Conservation (phyloP, 495 filamentous ascomycete genomes). For the Hypoxylon fuscum region DNA sequence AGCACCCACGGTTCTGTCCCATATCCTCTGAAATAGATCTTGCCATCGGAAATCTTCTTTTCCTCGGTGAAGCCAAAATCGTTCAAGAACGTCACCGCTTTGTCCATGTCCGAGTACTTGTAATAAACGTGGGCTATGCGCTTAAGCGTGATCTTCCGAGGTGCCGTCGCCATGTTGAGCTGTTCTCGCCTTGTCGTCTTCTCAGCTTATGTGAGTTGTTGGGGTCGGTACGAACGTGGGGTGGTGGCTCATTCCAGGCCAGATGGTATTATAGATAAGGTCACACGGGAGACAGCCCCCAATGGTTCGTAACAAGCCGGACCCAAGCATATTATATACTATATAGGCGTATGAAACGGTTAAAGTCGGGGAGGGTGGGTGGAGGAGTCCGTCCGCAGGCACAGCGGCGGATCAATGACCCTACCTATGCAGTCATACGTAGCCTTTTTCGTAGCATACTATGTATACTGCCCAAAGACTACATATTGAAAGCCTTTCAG, state of each 20-base stretch:
- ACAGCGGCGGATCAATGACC: conserved; percentile 35
- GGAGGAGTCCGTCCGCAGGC: conserved; percentile 40
- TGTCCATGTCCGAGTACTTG: conserved; percentile 60
- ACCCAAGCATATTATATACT: conserved; percentile 20
- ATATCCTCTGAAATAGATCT: conserved; percentile 68
- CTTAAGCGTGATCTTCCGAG: conserved; percentile 59
- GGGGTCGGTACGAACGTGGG: not conserved
- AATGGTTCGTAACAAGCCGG: not conserved
- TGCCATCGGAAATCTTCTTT: conserved; percentile 52
- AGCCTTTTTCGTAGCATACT: too few relatives aligned
- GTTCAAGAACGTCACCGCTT: conserved; percentile 57
- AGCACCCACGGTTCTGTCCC: conserved; percentile 68
- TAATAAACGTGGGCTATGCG: conserved; percentile 68
- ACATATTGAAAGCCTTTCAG: conserved; percentile 8
- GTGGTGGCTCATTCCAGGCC: not conserved
- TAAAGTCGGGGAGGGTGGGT: conserved; percentile 33
- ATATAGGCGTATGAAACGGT: conserved; percentile 23
- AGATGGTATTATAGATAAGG: conserved; percentile 3
- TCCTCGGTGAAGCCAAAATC: conserved; percentile 67
- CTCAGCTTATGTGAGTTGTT: not conserved
- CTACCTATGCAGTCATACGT: conserved; percentile 1
- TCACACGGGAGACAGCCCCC: not conserved
- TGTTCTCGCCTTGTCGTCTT: conserved; percentile 2
- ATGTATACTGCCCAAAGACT: conserved; percentile 2
- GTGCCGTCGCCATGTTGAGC: conserved; percentile 26